phyloP scores from a whole-genome alignment of 2,329 filamentous ascomycete species.

The Sporothrix brunneoviolacea region DNA sequence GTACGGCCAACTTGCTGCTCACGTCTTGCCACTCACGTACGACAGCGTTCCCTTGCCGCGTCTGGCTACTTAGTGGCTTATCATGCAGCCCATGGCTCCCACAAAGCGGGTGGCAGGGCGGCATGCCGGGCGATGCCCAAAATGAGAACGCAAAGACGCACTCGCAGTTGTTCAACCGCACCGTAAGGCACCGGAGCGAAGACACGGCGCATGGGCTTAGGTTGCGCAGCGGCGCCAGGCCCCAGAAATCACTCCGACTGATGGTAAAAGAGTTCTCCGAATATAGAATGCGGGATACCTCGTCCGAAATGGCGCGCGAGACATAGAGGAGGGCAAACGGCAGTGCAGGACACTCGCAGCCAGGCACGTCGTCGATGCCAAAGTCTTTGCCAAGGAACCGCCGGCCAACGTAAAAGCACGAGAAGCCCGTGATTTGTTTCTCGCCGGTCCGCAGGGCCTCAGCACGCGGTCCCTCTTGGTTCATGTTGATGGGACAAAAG shows the following conservation, averaged over 20 bases:
- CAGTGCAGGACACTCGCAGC: not conserved
- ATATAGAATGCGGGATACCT: not conserved
- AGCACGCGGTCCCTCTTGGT: not conserved
- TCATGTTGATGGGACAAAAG: constrained; percentile 6
- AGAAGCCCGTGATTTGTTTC: not conserved
- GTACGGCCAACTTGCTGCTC: not conserved
- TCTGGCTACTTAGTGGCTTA: not conserved
- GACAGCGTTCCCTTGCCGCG: not conserved
- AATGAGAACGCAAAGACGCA: not conserved
- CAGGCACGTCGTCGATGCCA: not conserved
- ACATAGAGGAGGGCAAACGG: not conserved
- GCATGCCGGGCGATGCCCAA: not conserved
- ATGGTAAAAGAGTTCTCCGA: constrained; percentile 4
- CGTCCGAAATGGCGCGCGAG: not conserved
- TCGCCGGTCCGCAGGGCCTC: not conserved
- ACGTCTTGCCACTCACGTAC: not conserved
- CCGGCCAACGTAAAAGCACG: not conserved
- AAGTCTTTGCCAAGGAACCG: not conserved
- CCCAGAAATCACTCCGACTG: constrained; percentile 1
- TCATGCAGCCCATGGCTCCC: not conserved
- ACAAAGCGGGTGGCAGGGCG: not conserved
- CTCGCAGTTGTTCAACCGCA: not conserved
- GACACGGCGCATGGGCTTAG: not conserved
- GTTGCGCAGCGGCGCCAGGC: not conserved
- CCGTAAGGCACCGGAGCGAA: not conserved